A percentile compares a stretch with the other conserved stretches of the same genome.
Evolutionary conservation across 257 asterid species (phyloP).

Genomic region (Fraxinus pennsylvanica): DNA sequence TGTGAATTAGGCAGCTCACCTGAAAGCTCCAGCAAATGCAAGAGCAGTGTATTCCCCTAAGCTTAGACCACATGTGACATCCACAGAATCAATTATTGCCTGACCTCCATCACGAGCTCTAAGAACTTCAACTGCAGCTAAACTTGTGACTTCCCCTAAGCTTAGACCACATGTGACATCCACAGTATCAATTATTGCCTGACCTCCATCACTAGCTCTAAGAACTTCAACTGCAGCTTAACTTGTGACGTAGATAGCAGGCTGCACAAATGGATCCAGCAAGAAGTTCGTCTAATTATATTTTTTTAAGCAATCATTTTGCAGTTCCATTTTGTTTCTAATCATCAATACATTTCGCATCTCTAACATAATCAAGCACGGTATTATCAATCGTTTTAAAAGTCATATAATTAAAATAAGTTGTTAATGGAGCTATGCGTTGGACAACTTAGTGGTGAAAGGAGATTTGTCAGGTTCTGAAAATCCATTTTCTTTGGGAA

Average conservation of each 20-base stretch:
- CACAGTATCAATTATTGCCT: constrained; percentile 80
- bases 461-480: neutral
- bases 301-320: neutral
- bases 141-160: constrained; percentile 96
- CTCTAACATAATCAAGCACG: neutral
- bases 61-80: constrained; percentile 95
- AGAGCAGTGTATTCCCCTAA: constrained; percentile 98
- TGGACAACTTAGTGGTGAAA: no score
- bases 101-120: constrained; percentile 95
- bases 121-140: constrained; percentile 97
- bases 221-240: constrained; percentile 98
- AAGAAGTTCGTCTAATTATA: constrained; percentile 7
- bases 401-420: no score
- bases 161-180: constrained; percentile 96
- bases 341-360: neutral
- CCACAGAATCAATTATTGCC: constrained; percentile 83
- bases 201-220: constrained; percentile 93
- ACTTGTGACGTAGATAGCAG: constrained; percentile 95
- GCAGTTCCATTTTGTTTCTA: neutral
- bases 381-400: neutral
- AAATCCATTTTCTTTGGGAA: neutral
- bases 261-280: constrained; percentile 51
- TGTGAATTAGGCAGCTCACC: constrained; percentile 43
- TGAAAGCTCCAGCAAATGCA: constrained; percentile 96
- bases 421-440: no score